phyloP scores from a whole-genome alignment of 352 stramenopile genomes.

The Phytopythium aichiense region DNA sequence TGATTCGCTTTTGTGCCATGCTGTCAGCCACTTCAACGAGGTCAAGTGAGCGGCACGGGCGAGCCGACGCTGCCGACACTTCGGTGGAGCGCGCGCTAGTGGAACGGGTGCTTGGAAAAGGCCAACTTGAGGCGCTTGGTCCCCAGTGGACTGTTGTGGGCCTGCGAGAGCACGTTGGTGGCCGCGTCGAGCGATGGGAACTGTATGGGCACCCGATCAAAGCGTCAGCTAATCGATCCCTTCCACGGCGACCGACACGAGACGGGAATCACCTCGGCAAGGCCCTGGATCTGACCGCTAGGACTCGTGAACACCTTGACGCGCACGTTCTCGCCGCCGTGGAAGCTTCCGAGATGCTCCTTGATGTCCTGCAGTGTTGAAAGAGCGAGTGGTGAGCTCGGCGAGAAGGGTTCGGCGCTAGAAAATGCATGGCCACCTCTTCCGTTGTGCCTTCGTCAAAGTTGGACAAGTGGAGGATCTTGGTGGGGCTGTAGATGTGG shows the following conservation, averaged over 20 bases:
- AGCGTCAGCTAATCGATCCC: neutral
- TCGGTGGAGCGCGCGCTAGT: constrained; percentile 7
- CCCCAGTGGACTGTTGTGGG: constrained; percentile 39
- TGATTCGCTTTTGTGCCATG: neutral
- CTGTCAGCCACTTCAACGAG: neutral
- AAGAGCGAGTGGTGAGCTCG: neutral
- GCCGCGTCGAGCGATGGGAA: constrained; percentile 43
- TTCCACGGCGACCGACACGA: neutral
- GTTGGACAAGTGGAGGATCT: constrained; percentile 61
- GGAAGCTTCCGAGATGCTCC: constrained; percentile 28
- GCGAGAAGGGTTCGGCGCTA: neutral
- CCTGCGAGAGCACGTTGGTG: constrained; percentile 47
- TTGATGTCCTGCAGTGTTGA: constrained; percentile 25
- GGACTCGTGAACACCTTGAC: constrained; percentile 43
- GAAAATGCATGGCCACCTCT: constrained; percentile 17
- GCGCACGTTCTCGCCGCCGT: constrained; percentile 35
- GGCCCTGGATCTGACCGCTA: constrained; percentile 42
- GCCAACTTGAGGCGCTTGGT: constrained; percentile 45
- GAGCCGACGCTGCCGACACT: neutral
- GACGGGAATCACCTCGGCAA: constrained; percentile 28
- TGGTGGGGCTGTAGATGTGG: constrained; percentile 66
- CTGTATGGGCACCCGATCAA: constrained; percentile 8
- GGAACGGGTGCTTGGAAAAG: constrained; percentile 52
- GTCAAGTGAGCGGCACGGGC: neutral
- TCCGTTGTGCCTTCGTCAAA: constrained; percentile 31